phyloP scores from a whole-genome alignment of 352 stramenopile species.

The Globisporangium cederbergense region DNA sequence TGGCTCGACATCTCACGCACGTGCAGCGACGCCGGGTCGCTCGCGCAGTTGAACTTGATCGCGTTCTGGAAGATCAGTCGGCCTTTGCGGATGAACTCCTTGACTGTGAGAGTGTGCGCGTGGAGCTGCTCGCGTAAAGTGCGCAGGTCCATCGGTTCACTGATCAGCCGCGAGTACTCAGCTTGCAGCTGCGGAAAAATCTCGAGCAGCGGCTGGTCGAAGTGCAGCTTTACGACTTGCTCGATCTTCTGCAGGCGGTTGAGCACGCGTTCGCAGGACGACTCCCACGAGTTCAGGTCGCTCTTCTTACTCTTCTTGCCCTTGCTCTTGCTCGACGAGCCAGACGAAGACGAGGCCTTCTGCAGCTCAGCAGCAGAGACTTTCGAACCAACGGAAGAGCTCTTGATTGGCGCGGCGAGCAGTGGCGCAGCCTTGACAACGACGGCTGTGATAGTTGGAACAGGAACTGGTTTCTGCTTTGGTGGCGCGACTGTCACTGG shows the following conservation, averaged over 20 bases:
- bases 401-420: background rate
- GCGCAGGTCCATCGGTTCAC: slow-evolving; percentile 77
- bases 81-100: slow-evolving; percentile 72
- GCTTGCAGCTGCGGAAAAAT: slow-evolving; percentile 67
- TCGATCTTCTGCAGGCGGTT: slow-evolving; percentile 78
- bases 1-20: slow-evolving; percentile 82
- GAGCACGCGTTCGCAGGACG: slow-evolving; percentile 58
- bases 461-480: background rate
- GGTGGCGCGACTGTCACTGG: background rate
- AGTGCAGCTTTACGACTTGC: slow-evolving; percentile 76
- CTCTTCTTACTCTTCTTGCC: slow-evolving; percentile 78
- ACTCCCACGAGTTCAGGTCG: slow-evolving; percentile 73
- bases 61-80: slow-evolving; percentile 80
- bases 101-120: slow-evolving; percentile 37
- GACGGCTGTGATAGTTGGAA: background rate
- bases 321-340: slow-evolving; percentile 37
- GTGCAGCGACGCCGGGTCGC: slow-evolving; percentile 62
- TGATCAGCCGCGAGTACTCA: slow-evolving; percentile 65
- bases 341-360: slow-evolving; percentile 14
- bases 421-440: background rate
- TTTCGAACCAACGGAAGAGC: slow-evolving; percentile 26
- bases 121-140: slow-evolving; percentile 69
- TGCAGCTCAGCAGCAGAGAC: slow-evolving; percentile 26
- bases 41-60: slow-evolving; percentile 76
- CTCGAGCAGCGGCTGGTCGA: slow-evolving; percentile 69